Conservation (phyloP, 352 stramenopile species). For the Phytophthora pisi region DNA sequence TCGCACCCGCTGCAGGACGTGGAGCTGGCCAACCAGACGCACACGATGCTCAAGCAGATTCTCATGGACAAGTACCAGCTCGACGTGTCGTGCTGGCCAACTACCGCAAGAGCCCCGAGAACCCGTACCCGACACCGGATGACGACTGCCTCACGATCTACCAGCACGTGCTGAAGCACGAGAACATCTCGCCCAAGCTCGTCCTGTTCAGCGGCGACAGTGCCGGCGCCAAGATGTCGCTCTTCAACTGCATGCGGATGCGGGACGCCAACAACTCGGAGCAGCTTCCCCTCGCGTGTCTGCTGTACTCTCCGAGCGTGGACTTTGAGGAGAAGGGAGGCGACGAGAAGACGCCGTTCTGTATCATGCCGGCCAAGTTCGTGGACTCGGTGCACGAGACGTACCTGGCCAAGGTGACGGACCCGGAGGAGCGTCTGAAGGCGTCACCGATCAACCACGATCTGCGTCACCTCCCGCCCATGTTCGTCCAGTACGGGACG, state of each 20-base stretch:
- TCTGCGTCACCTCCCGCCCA: conserved; percentile 21
- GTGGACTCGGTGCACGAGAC: conserved; percentile 30
- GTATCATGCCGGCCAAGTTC: conserved; percentile 29
- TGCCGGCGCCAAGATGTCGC: conserved; percentile 27
- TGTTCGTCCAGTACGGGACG: conserved; percentile 34
- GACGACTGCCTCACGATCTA: conserved; percentile 29
- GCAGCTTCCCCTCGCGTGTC: conserved; percentile 20
- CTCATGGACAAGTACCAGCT: conserved; percentile 27
- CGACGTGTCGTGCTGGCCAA: conserved; percentile 23
- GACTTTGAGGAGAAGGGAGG: conserved; percentile 32
- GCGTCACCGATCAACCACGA: conserved; percentile 28
- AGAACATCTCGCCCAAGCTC: conserved; percentile 18
- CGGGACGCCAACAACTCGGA: conserved; percentile 16
- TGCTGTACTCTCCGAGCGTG: conserved; percentile 30
- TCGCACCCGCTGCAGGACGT: conserved; percentile 31
- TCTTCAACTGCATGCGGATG: conserved; percentile 29
- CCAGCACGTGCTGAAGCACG: conserved; percentile 25
- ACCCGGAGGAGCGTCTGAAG: conserved; percentile 18
- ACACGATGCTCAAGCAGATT: conserved; percentile 35
- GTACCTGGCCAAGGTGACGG: conserved; percentile 27
- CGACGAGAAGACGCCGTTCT: conserved; percentile 30
- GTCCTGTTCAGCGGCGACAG: conserved; percentile 30
- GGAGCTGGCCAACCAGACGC: conserved; percentile 31
- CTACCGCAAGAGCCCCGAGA: conserved; percentile 30
- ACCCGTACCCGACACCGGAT: conserved; percentile 29